Evolutionary conservation across 1,139 yeast genomes (phyloP).

Genomic region (Blastobotrys persicus): DNA sequence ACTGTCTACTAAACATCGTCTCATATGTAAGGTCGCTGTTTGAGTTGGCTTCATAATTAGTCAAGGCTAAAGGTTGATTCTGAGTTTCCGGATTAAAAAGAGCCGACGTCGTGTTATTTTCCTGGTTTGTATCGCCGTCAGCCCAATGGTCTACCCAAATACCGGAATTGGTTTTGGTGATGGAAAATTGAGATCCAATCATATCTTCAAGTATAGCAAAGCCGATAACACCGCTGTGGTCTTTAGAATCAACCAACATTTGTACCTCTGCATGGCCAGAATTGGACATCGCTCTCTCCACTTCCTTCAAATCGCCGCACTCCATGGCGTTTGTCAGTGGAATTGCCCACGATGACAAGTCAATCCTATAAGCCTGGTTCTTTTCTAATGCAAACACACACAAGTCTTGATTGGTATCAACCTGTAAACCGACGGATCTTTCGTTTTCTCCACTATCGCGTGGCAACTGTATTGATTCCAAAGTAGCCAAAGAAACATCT

Average conservation of each 20-base stretch:
- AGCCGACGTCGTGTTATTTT: not conserved
- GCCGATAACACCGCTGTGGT: conserved; percentile 17
- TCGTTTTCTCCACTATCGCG: not conserved
- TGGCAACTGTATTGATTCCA: conserved; percentile 16
- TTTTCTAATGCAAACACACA: conserved; percentile 14
- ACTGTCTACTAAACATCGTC: conserved; percentile 10
- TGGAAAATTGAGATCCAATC: conserved; percentile 17
- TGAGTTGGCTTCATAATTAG: not conserved
- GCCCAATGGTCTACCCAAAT: conserved; percentile 18
- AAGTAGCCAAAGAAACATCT: conserved; percentile 13
- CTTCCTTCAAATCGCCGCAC: conserved; percentile 14
- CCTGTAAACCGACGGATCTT: conserved; percentile 8
- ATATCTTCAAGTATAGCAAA: conserved; percentile 17
- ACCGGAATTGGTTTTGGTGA: conserved; percentile 15
- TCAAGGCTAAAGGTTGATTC: not conserved
- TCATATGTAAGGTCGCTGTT: conserved; percentile 7
- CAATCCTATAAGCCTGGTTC: conserved; percentile 19
- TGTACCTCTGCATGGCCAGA: conserved; percentile 3
- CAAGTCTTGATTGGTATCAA: conserved; percentile 10
- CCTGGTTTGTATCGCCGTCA: not conserved
- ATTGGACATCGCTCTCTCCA: conserved; percentile 5
- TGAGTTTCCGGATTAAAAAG: not conserved
- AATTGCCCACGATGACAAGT: conserved; percentile 28
- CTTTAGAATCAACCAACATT: conserved; percentile 9
- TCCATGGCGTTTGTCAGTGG: conserved; percentile 31